Evolutionary conservation across 2,329 filamentous ascomycete genomes (phyloP).

Genomic region (Lasiodiplodia sp.): DNA sequence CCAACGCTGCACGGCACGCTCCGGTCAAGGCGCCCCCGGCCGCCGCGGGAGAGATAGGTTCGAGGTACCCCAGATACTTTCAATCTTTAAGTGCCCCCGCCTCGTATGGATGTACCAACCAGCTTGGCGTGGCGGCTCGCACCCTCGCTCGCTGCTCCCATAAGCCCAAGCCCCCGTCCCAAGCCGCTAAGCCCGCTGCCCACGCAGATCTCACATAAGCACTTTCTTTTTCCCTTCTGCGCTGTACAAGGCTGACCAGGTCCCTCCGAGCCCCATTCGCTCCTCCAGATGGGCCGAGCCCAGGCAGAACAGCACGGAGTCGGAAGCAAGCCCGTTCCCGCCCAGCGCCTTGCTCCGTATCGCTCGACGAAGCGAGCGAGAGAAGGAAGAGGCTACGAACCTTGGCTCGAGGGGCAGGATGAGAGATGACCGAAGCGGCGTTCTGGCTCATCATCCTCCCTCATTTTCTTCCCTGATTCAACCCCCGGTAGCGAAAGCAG

Average conservation of each 20-base stretch:
- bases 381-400: not conserved
- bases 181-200: conserved; percentile 18
- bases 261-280: not conserved
- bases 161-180: conserved; percentile 16
- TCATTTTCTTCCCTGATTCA: not conserved
- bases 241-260: conserved; percentile 23
- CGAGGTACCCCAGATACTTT: not conserved
- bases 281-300: not conserved
- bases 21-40: not conserved
- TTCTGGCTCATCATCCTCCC: not conserved
- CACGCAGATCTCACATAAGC: conserved; percentile 25
- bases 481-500: not conserved
- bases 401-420: not conserved
- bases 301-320: not conserved
- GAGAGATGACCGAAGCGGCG: conserved; percentile 16
- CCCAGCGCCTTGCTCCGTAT: not conserved
- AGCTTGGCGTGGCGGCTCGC: not conserved
- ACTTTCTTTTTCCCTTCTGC: conserved; percentile 14
- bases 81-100: not conserved
- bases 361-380: not conserved
- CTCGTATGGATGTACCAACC: conserved; percentile 7
- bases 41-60: not conserved
- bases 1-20: not conserved
- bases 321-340: not conserved
- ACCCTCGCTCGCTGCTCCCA: conserved; percentile 5